phyloP scores from a whole-genome alignment of 164 flowering plant genomes.

The Hamamelis virginiana region DNA sequence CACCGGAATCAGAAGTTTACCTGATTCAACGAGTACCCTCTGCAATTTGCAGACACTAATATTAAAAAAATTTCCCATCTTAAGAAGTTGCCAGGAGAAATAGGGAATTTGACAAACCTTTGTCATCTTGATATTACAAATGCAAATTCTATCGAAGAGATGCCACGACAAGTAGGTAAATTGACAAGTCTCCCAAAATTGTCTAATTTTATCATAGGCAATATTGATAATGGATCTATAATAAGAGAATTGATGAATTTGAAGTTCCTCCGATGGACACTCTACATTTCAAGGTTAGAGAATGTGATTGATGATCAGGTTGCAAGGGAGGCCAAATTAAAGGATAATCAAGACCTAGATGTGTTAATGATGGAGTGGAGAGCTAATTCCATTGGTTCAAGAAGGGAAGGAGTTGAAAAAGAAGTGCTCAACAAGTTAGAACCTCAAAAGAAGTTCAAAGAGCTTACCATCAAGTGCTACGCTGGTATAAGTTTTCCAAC shows the following conservation, averaged over 20 bases:
- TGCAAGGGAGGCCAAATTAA: too few species aligned
- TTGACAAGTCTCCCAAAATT: too few species aligned
- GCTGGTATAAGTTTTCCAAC: too few species aligned
- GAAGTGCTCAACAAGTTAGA: too few species aligned
- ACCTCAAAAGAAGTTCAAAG: too few species aligned
- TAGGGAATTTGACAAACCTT: too few species aligned
- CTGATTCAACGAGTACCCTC: neutral
- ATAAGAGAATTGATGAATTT: constrained; percentile 10
- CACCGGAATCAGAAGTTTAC: constrained; percentile 3
- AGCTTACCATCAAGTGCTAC: neutral
- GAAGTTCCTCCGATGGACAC: too few species aligned
- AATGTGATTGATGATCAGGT: constrained; percentile 12
- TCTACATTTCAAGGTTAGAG: constrained; percentile 7
- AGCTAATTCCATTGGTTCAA: neutral
- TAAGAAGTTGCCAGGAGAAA: neutral
- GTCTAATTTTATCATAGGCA: too few species aligned
- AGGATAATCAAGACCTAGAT: constrained; percentile 6
- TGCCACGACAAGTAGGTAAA: too few species aligned
- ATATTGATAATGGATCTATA: neutral
- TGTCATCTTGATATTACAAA: too few species aligned
- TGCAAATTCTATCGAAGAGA: too few species aligned
- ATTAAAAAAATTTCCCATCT: neutral
- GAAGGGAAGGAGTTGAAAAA: too few species aligned
- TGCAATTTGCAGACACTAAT: constrained; percentile 16
- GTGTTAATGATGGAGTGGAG: constrained; percentile 15